These are phyloP conservation scores for Podila verticillata DNA, from an alignment of 192 early-diverging fungal species.

Conservation along the genomic window DNA sequence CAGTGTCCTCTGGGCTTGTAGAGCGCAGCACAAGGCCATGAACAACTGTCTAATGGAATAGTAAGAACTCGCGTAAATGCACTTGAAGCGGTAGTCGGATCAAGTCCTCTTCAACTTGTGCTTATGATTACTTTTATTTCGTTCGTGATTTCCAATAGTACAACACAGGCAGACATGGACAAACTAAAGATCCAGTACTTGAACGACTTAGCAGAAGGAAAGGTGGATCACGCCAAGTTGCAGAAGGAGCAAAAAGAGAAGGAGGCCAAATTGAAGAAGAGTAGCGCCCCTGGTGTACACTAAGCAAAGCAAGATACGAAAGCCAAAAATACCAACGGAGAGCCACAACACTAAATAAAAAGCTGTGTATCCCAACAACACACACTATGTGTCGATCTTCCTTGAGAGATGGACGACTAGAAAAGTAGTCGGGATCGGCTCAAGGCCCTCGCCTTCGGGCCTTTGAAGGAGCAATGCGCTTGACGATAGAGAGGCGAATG, in stretches of 20 bases:
- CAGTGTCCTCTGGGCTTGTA: constrained; percentile 60
- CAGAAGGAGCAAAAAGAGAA: constrained; percentile 40
- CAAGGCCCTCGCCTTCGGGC: too few relatives aligned
- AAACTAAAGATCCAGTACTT: constrained; percentile 59
- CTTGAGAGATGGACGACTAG: not conserved
- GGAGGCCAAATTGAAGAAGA: constrained; percentile 45
- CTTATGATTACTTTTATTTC: not conserved
- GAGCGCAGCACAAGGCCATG: constrained; percentile 59
- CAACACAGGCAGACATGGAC: constrained; percentile 60
- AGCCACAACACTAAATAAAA: not conserved
- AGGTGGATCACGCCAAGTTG: constrained; percentile 40
- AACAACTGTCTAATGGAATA: constrained; percentile 59
- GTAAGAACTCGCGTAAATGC: constrained; percentile 30
- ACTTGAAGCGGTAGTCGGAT: not conserved
- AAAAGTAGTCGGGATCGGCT: not conserved
- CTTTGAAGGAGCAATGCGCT: not conserved
- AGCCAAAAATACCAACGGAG: not conserved
- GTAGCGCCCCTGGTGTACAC: constrained; percentile 35
- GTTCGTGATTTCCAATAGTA: constrained; percentile 26
- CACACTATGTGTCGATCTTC: too few relatives aligned
- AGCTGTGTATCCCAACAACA: not conserved
- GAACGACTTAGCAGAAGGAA: constrained; percentile 47
- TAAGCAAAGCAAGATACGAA: not conserved
- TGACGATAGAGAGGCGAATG: too few relatives aligned
- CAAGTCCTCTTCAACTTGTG: not conserved